Conservation (phyloP, 805 yeast species). For the Monosporozyma siamensis region DNA sequence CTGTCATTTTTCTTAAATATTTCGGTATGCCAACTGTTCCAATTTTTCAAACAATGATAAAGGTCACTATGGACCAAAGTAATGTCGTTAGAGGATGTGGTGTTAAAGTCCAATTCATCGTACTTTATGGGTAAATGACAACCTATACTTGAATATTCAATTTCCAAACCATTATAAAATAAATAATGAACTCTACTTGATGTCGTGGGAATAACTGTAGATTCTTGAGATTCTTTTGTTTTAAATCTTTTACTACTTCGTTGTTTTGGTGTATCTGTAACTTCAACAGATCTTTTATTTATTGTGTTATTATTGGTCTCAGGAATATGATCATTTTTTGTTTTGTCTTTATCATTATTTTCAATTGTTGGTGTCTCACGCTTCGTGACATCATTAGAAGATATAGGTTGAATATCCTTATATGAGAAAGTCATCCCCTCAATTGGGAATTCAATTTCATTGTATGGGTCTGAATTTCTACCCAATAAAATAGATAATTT, state of each 20-base stretch:
- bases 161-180: constrained; percentile 16
- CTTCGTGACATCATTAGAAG: too few species aligned
- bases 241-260: constrained; percentile 36
- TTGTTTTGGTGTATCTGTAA: constrained; percentile 17
- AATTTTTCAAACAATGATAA: constrained; percentile 27
- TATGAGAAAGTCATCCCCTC: constrained; percentile 35
- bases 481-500: constrained; percentile 26
- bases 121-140: constrained; percentile 7
- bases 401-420: not conserved
- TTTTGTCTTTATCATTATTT: constrained; percentile 14
- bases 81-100: not conserved
- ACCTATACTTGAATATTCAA: not conserved
- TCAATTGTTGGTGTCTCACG: too few species aligned
- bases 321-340: constrained; percentile 7
- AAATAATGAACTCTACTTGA: constrained; percentile 8
- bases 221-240: not conserved
- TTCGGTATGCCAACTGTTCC: constrained; percentile 31
- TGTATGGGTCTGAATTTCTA: constrained; percentile 43
- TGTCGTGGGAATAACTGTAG: not conserved
- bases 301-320: constrained; percentile 10
- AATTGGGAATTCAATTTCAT: constrained; percentile 39
- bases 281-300: constrained; percentile 13
- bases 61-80: constrained; percentile 18
- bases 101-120: constrained; percentile 7
- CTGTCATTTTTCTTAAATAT: constrained; percentile 18